Evolutionary conservation across 805 yeast genomes (phyloP), one percentile per base, ranked within the genome.

Genomic region (Grigorovia jiainica): DNA sequence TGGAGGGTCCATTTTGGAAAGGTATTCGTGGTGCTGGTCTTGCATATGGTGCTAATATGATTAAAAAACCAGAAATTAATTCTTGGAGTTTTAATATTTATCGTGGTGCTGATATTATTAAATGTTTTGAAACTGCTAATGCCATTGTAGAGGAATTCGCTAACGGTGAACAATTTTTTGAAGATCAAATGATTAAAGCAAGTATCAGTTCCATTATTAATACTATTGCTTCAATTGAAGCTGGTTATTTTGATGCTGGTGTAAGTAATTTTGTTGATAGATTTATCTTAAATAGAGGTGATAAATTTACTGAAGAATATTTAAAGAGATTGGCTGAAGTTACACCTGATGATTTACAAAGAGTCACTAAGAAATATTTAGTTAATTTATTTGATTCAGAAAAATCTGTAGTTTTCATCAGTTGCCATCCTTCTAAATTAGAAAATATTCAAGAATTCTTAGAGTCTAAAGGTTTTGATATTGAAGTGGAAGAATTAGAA

Each of bases 1-100:
- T 86, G 16, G 98, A 92, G 60, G 98, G 98, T 3, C 98, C 97
- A 29, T 81, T 90, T 48, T 90, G 97, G 97, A 75, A 86, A 53
- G 95, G 94, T 43, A 84, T 92, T 27, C 76, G 98, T 63, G 98
- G 98, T 33, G 73, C 87, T 1, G 98, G 98, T 2, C 67, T 85
- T 34, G 97, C 97, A 0, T 92, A 92, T 60, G 97, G 96, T 31
- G 92, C 90, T 1, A 69, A 67, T 42, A 68, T 86, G 50, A 56
- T 69, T 35, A 69, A 76, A 38, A 71, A 73, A 47, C 55, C 75
- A 10, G 95, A 87, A 50, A 64, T 75, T 33, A 90, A 94, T 3
- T 75, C 71, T 41, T 61, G 90, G 47, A 68, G 71, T 4, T 85
- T 80, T 53, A 71, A 70, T 36, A 72, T 90, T 16, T 84, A 85